Percentiles rank a stretch among this genome's conserved stretches.
These are phyloP conservation scores for Daldinia childiae DNA, from an alignment of 495 filamentous ascomycete species.

Conservation along the genomic window DNA sequence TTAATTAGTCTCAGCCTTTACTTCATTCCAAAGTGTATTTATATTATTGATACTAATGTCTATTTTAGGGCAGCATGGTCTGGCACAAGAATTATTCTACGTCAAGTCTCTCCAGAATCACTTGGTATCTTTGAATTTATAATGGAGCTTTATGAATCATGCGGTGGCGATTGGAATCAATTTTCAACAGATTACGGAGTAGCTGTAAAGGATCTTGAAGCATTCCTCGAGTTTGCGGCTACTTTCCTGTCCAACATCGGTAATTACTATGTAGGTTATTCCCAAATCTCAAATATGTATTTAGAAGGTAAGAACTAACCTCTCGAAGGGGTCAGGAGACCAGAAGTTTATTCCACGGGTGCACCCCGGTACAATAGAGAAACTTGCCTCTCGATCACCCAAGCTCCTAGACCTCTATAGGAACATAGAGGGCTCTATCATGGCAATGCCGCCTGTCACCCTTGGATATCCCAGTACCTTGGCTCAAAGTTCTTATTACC, in stretches of 20 bases:
- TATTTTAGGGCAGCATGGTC: not conserved
- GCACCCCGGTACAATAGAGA: not conserved
- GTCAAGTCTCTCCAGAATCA: not conserved
- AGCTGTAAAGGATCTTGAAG: not conserved
- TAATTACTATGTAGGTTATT: not conserved
- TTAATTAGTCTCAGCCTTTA: not conserved
- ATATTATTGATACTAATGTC: not conserved
- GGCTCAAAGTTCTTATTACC: not conserved
- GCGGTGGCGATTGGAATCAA: not conserved
- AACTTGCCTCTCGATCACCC: not conserved
- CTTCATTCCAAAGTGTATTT: not conserved
- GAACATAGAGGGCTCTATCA: not conserved
- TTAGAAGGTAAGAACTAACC: no score
- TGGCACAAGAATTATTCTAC: not conserved
- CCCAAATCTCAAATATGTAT: not conserved
- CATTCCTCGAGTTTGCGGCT: not conserved
- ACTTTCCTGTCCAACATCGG: not conserved
- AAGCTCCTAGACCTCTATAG: not conserved
- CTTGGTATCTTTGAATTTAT: not conserved
- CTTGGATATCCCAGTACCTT: not conserved
- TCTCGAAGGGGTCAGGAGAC: not conserved
- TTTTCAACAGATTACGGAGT: not conserved
- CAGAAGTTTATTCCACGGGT: not conserved
- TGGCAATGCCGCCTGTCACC: not conserved
- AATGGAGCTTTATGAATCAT: not conserved